Base-by-base conservation (phyloP, 306 rosid species). In the Malus orientalis region DNA sequence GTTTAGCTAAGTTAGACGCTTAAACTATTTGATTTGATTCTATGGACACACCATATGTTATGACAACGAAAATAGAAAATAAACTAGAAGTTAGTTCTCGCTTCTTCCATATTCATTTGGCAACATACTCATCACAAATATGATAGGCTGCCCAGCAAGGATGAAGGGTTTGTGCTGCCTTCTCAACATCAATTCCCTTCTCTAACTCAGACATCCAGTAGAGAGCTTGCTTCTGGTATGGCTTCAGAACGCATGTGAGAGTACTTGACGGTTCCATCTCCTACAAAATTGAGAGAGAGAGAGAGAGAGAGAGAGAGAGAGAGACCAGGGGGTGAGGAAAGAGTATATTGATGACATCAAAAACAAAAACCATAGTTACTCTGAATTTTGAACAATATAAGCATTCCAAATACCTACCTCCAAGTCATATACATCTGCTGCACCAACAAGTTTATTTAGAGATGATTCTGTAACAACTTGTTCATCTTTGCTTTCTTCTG, bases 181-280 rank as follows among this genome's bases (percentile, higher is more conserved):
- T 83, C 70, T 86, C 92, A 42, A 67, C 84, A 71, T 87, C 84
- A 47, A 73, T 77, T 69, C 93, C 97, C 67, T 87, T 85, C 82
- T 93, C 98, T 6, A 93, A 74, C 76, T 89, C 89, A 18, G 91
- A 75, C 98, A 93, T 91, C 98, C 98, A 93, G 74, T 75, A 77
- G 23, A 93, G 85, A 22, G 98, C 98, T 83, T 93, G 97, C 73
- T 89, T 93, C 87, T 93, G 98, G 88, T 93, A 93, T 69, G 96
- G 87, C 85, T 85, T 93, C 42, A 93, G 83, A 62, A 67, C 69
- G 74, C 98, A 91, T 67, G 66, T 65, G 53, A 93, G 82, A 38
- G 87, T 77, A 18, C 22, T 44, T 15, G 98, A 92, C 40, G 96
- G 89, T 70, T 88, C 91, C 88, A 81, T 85, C 87, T 91, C 98